Base-by-base conservation (phyloP, 2,329 filamentous ascomycete species). In the Colletotrichum sp. region DNA sequence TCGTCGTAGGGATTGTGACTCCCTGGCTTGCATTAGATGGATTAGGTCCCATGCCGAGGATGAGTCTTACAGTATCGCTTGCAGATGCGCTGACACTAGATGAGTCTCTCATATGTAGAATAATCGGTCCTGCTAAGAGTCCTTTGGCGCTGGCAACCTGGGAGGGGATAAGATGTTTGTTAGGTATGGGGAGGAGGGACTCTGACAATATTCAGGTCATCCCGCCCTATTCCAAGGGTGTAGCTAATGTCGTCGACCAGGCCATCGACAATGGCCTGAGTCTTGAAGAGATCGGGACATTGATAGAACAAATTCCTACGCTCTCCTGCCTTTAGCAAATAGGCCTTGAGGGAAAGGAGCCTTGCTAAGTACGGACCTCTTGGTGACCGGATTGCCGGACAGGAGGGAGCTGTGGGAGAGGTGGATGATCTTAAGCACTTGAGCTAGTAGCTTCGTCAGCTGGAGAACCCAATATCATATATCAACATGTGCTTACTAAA, bases 241-340 rank as follows among this genome's bases (percentile, higher is more conserved):
- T 89, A 92, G 1, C 94, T 94, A 43, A 98, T 85, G 77, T 94
- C 93, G 79, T 97, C 94, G 0, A 97, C 90, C 61, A 95, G 91
- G 34, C 88, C 88, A 81, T 97, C 93, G 0, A 97, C 94, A 16
- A 91, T 87, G 18, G 84, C 81, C 82, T 97, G 95, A 66, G 88
- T 92, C 24, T 89, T 88, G 80, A 97, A 98, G 0, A 98, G 86
- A 12, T 92, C 89, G 6, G 93, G 91, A 78, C 96, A 90, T 79
- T 94, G 92, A 81, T 98, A 98, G 82, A 93, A 98, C 6, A 98
- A 92, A 80, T 95, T 94, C 77, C 95, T 96, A 30, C 5, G 21
- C n/a, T 26, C 13, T 64, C 59, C 10, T 16, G 32, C 12, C 18
- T 34, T 75, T 12, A 76, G 59, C 57, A 48, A 24, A 5, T 3